These are phyloP conservation scores for Quercus mongolica DNA, from an alignment of 306 rosid species.

Conservation along the genomic window DNA sequence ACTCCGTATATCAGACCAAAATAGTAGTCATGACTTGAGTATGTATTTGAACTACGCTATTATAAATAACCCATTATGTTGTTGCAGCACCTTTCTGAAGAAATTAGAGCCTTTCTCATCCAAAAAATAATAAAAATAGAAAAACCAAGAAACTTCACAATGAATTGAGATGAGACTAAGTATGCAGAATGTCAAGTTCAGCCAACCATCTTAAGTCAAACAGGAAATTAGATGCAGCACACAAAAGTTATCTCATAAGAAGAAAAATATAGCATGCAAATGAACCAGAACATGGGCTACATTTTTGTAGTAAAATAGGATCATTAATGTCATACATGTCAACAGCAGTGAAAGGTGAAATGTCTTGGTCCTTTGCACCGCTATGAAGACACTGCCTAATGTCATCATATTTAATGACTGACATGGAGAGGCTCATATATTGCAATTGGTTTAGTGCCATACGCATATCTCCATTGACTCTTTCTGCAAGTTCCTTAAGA, in stretches of 20 bases:
- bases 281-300: neutral
- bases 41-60: neutral
- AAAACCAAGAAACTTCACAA: neutral
- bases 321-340: conserved; percentile 60
- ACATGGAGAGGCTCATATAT: conserved; percentile 90
- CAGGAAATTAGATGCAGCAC: neutral
- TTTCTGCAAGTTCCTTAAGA: conserved; percentile 90
- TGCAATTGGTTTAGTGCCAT: conserved; percentile 95
- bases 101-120: neutral
- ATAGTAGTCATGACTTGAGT: neutral
- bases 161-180: neutral
- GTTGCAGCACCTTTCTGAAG: neutral
- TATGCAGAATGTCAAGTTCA: neutral
- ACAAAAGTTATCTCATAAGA: neutral
- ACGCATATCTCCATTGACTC: conserved; percentile 93
- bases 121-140: neutral
- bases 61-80: neutral
- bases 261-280: neutral
- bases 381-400: conserved; percentile 66
- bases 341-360: conserved; percentile 95
- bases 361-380: conserved; percentile 88
- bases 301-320: neutral
- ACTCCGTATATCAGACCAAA: neutral
- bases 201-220: neutral
- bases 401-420: conserved; percentile 77